Evolutionary conservation across 345 rosid genomes (phyloP).

Genomic region (Bruguiera sexangula): DNA sequence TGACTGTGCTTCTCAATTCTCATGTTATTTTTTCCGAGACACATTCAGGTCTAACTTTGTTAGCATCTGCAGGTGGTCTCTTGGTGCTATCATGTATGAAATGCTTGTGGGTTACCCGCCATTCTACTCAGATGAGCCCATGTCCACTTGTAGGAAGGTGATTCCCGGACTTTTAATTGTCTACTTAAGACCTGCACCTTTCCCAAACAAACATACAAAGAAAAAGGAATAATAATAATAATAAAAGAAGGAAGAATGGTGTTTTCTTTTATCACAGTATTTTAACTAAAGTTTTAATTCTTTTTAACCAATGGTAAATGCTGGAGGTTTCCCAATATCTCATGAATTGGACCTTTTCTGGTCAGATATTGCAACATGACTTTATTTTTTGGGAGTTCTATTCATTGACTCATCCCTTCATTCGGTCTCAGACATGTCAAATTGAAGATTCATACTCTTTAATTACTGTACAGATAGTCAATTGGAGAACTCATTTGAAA

Average conservation of each 20-base stretch:
- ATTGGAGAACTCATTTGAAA: constrained; percentile 61
- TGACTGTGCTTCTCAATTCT: background rate
- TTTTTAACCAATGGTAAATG: no score
- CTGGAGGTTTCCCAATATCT: no score
- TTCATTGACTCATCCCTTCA: no score
- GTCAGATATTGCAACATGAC: no score
- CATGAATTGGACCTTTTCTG: no score
- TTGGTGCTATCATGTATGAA: constrained; percentile 99
- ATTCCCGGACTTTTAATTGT: background rate
- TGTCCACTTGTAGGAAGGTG: constrained; percentile 99
- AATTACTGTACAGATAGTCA: constrained; percentile 49
- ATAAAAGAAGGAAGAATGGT: background rate
- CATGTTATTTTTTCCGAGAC: constrained; percentile 8
- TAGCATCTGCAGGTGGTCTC: constrained; percentile 80
- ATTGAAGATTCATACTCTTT: constrained; percentile 1
- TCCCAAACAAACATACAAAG: background rate
- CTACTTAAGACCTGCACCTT: background rate
- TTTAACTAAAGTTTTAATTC: no score
- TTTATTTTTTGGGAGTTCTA: no score
- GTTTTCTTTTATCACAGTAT: background rate
- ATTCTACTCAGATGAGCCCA: constrained; percentile 96
- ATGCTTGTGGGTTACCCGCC: constrained; percentile 99
- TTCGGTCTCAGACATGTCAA: no score
- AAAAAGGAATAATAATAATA: no score
- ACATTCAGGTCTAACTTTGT: constrained; percentile 9